phyloP scores from a whole-genome alignment of 768 basidiomycete species.

The Termitomyces sp. region DNA sequence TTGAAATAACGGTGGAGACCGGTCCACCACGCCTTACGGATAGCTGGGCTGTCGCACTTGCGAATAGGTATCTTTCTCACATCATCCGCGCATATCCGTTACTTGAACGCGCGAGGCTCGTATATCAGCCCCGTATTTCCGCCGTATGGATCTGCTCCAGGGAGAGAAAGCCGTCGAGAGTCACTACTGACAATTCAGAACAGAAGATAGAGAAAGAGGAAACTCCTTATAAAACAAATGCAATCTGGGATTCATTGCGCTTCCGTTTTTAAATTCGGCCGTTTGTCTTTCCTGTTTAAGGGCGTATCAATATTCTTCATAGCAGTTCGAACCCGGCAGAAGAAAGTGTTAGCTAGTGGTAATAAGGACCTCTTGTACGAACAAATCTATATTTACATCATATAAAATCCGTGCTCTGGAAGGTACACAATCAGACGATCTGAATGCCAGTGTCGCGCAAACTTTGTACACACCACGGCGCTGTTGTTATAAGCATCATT shows the following conservation, averaged over 20 bases:
- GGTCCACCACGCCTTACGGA: slow-evolving; percentile 12
- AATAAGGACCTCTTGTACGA: too few species aligned
- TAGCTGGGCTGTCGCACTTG: slow-evolving; percentile 9
- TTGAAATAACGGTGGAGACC: slow-evolving; percentile 12
- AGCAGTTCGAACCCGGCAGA: too few species aligned
- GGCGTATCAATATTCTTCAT: too few species aligned
- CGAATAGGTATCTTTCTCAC: slow-evolving; percentile 11
- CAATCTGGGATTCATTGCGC: neutral
- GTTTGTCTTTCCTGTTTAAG: neutral
- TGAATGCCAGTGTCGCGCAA: too few species aligned
- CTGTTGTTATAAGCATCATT: too few species aligned
- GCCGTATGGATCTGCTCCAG: slow-evolving; percentile 13
- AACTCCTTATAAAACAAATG: neutral
- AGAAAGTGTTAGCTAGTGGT: too few species aligned
- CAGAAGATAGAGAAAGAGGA: slow-evolving; percentile 14
- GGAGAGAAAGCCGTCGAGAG: neutral
- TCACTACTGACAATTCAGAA: slow-evolving; percentile 5
- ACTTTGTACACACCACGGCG: too few species aligned
- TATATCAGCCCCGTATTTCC: slow-evolving; percentile 14
- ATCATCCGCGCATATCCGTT: slow-evolving; percentile 13
- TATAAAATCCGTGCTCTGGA: too few species aligned
- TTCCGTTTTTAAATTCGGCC: neutral
- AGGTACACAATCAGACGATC: too few species aligned
- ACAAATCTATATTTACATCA: too few species aligned
- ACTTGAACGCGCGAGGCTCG: slow-evolving; percentile 12